Base-by-base conservation (phyloP, 2,329 filamentous ascomycete genomes). In the Tolypocladium inflatum region DNA sequence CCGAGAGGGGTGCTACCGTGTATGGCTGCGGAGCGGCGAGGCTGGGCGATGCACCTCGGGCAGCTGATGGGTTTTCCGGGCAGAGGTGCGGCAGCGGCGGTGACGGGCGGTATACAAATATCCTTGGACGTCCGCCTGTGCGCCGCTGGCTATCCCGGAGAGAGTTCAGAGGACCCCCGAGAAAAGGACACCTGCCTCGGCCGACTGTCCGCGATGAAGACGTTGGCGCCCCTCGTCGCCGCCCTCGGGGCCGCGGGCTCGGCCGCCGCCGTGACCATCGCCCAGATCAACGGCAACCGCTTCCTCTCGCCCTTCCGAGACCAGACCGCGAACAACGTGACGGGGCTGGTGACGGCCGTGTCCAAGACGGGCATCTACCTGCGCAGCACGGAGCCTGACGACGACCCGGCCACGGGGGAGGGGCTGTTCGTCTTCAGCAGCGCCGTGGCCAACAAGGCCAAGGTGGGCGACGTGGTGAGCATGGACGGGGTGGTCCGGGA, bases 281-380 rank as follows among this genome's bases (percentile, higher is more conserved):
- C 78, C 59, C 74, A 85, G 65, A 88, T 89, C 77, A 89, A 88
- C 63, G 86, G 86, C 63, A 78, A 83, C 65, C 77, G 71, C 26
- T 89, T 82, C 70, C 69, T 88, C 54, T 89, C 87, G 19, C 79
- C 84, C 0, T 81, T 82, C 68, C 75, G 75, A 10, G 80, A 80
- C 54, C 72, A 84, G 67, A 72, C 71, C 8, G 81, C 89, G 55
- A 78, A 77, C 26, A 80, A 80, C 58, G 76, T 90, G 58, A 78
- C 79, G 39, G 87, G 87, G 42, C 72, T 89, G 13, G 78, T 90
- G 19, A 86, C 85, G 21, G 87, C 85, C 39, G 84, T 84, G 66
- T 78, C 80, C 0, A 77, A 80, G 17, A 76, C 75, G 59, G 87
- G 87, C 15, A 77, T 90, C 67, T 90, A 80, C 76, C 74, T 90